A percentile compares a stretch with the other conserved stretches of the same genome.
These are phyloP conservation scores for Vaccinium vitisidaea DNA, from an alignment of 148 eudicot species.

Conservation along the genomic window DNA sequence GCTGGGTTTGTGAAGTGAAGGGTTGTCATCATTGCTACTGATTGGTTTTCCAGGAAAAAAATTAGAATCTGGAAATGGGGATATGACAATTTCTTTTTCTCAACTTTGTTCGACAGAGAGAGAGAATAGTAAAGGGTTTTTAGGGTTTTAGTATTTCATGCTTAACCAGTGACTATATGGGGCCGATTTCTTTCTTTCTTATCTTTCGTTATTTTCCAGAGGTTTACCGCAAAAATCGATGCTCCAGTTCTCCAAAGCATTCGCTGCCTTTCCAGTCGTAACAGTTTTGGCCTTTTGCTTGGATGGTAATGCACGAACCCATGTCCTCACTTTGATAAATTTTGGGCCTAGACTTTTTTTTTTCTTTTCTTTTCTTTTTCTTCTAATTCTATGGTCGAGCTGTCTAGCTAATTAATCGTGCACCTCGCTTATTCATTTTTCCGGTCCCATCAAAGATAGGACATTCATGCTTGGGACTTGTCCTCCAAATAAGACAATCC, in stretches of 20 bases:
- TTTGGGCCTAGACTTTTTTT: neutral
- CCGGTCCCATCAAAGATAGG: too few species aligned
- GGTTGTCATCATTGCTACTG: constrained; percentile 30
- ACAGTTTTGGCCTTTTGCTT: neutral
- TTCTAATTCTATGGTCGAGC: too few species aligned
- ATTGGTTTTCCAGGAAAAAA: constrained; percentile 9
- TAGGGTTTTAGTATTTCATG: constrained; percentile 9
- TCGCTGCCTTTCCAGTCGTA: neutral
- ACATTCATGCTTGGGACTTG: too few species aligned
- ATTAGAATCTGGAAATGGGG: neutral
- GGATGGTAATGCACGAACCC: neutral
- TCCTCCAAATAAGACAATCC: neutral
- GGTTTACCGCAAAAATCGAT: neutral
- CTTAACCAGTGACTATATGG: too few species aligned
- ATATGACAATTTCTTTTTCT: neutral
- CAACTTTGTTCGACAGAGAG: neutral
- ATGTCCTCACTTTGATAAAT: neutral
- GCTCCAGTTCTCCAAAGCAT: neutral
- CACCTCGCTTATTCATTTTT: too few species aligned
- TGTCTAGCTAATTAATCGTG: too few species aligned
- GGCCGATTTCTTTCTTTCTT: neutral
- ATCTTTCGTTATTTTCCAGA: neutral
- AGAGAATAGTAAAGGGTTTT: neutral
- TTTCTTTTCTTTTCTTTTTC: too few species aligned
- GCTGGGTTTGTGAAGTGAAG: constrained; percentile 30